Evolutionary conservation across 2,329 filamentous ascomycete species (phyloP), one percentile per base, ranked within the genome.

Genomic region (Colletotrichum sp.): DNA sequence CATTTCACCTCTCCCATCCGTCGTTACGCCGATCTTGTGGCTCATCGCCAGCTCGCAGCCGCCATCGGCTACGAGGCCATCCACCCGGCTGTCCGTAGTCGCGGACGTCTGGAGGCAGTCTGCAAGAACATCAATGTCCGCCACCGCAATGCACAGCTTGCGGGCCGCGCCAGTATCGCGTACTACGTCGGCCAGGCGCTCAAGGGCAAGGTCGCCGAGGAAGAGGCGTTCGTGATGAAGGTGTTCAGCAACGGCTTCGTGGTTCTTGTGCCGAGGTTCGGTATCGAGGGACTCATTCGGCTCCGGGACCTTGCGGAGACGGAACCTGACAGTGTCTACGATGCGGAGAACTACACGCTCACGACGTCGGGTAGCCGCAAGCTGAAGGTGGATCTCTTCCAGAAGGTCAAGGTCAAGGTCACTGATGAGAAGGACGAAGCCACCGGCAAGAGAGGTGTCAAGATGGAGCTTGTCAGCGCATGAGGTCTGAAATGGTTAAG

Each of bases 121-220:
- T 99, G 97, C 90, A 96, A 96, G 85, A 99, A 99, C 87, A 98
- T 99, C 90, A 99, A 99, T 85, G 93, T 97, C 74, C 93, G 97
- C 9, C 97, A 99, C 85, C 95, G 97, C 82, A 99, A 99, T 85
- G 97, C 97, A 36, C 97, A 99, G 86, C 94, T 98, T 86, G 97
- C 97, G 4, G 96, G 96, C 44, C 93, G 97, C 76, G 96, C 97
- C 30, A 97, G 94, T 80, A 96, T 99, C 78, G 96, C 98, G 80
- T 99, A 99, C 87, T 99, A 99, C 83, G 97, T 99, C 65, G 97
- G 97, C 0, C 97, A 99, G 87, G 96, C 96, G 15, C 93, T 99
- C 72, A 97, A 97, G 87, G 95, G 91, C 78, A 88, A 89, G 79
- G 89, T 91, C 34, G 91, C 92, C 9, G 93, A 96, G 80, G 96